A percentile compares a stretch with the other conserved stretches of the same genome.
Conservation (phyloP, 208 protist species). For the Trypanosoma scelopori region DNA sequence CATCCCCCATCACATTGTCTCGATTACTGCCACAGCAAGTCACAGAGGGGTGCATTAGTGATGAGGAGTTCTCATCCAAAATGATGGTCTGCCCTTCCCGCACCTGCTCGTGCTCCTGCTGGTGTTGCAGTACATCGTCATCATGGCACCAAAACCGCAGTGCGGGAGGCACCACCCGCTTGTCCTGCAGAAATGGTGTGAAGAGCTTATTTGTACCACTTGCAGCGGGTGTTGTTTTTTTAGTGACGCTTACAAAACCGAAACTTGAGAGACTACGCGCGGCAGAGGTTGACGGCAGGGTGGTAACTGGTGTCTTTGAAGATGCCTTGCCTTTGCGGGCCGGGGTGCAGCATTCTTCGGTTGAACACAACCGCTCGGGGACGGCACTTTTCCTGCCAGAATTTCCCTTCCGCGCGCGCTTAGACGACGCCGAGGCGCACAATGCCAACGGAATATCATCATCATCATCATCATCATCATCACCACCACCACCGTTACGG, state of each 20-base stretch:
- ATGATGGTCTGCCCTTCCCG: neutral
- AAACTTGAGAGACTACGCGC: slow-evolving; percentile 52
- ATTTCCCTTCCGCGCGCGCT: neutral
- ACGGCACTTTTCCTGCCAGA: no score
- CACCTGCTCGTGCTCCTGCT: neutral
- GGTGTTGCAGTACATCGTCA: neutral
- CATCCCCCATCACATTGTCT: slow-evolving; percentile 3
- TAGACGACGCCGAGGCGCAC: neutral
- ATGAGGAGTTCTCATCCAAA: slow-evolving; percentile 19
- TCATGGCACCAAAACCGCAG: slow-evolving; percentile 64
- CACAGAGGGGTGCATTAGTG: slow-evolving; percentile 12
- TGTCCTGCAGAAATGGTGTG: slow-evolving; percentile 77
- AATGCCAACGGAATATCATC: slow-evolving; percentile 15
- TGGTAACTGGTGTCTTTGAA: neutral
- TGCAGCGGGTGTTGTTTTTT: slow-evolving; percentile 20
- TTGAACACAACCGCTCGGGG: neutral
- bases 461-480: slow-evolving; percentile 1
- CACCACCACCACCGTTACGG: no score
- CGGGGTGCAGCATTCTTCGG: neutral
- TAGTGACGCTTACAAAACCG: slow-evolving; percentile 45
- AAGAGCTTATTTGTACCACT: slow-evolving; percentile 64
- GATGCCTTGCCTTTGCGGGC: neutral
- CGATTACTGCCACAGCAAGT: neutral
- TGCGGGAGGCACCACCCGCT: slow-evolving; percentile 55
- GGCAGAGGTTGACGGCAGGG: neutral